phyloP scores from a whole-genome alignment of 148 eudicot species.

The Heliamphora exappendiculata region DNA sequence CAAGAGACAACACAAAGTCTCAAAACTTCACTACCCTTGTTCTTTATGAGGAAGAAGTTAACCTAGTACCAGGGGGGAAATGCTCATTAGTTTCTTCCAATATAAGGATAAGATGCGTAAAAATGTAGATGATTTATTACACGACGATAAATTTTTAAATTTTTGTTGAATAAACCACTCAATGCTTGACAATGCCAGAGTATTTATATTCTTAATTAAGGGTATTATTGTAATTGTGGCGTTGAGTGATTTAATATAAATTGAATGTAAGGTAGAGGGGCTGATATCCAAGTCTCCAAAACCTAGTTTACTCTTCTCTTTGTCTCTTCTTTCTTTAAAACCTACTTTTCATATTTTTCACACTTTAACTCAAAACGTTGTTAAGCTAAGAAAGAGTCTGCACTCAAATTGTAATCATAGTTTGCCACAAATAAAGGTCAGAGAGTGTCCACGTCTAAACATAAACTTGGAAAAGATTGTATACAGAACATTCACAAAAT shows the following conservation, averaged over 20 bases:
- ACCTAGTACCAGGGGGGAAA: background rate
- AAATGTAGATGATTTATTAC: background rate
- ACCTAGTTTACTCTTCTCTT: too few relatives aligned
- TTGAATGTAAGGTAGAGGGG: too few relatives aligned
- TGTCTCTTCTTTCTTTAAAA: too few relatives aligned
- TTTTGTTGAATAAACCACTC: background rate
- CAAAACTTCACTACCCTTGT: slow-evolving; percentile 1
- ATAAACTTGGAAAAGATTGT: background rate
- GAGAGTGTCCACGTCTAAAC: background rate
- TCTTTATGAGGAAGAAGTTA: background rate
- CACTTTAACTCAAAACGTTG: background rate
- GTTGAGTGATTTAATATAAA: too few relatives aligned
- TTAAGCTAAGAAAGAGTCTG: background rate
- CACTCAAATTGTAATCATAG: background rate
- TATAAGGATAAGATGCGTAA: background rate
- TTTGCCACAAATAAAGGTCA: background rate
- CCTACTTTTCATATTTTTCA: too few relatives aligned
- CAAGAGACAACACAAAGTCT: background rate
- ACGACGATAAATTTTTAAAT: background rate
- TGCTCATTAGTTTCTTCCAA: background rate
- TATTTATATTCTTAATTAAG: too few relatives aligned
- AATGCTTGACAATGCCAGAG: too few relatives aligned
- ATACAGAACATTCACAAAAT: background rate
- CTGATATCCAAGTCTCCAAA: too few relatives aligned
- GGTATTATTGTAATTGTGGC: too few relatives aligned